Evolutionary conservation across 176 grass and related monocot genomes (phyloP), one percentile per base, ranked within the genome.

Genomic region (Ampelocalamus luodianensis): DNA sequence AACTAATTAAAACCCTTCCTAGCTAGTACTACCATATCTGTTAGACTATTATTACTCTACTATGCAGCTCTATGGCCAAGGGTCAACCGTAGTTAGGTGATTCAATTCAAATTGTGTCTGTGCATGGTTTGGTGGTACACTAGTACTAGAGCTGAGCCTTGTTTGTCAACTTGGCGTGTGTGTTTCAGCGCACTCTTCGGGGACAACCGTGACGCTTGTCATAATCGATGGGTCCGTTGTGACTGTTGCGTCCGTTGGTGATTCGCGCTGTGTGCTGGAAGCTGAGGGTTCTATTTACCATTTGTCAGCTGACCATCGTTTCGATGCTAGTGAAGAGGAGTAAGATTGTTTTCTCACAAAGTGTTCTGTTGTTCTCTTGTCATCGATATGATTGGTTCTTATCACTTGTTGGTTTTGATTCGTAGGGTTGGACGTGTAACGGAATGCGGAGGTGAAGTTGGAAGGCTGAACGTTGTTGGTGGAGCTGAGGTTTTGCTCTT

Each of bases 401-500:
- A 85, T 73, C 6, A 68, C 20, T 58, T 70, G 8, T 39, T 69
- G 26, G 7, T 88, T 68, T 80, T 74, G 4, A 53, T 65, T 73
- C 65, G 17, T 69, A 99, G 97, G 94, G 97, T 99, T 65, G 90
- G 86, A 39, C 90, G 97, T 32, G 86, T 99, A 48, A 96, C 86
- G 5, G 88, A 92, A 68, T 92, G 97, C 9, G 97, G 97, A 44
- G 93, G 97, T 42, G 97, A 96, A 77, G 97, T 99, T 88, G 97
- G 91, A 63, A 89, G 88, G 73, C 78, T 99, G 49, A 96, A 94
- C 84, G 81, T 94, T 77, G 82, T 92, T 6, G 93, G 93, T 36
- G 91, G 85, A 88, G 89, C 90, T 73, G 86, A 96, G 97, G 97
- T 99, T 86, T 79, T 71, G 81, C 74, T 84, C 79, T 76, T 68